These are phyloP conservation scores for Dacryopinax spathularia DNA, from an alignment of 768 basidiomycete genomes.

Conservation along the genomic window DNA sequence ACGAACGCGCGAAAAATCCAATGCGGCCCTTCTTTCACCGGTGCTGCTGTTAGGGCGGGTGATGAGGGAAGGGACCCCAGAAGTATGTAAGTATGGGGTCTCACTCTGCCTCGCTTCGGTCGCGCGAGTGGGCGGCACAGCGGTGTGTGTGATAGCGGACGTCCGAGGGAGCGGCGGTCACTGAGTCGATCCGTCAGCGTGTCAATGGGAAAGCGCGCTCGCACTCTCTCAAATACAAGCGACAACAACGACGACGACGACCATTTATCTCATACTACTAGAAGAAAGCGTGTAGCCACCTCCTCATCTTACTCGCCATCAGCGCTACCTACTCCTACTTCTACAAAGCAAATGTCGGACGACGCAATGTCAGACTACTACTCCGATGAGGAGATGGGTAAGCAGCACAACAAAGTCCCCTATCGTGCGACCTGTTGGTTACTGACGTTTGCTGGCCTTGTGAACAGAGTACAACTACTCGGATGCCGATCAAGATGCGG, in stretches of 20 bases:
- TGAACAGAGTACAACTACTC: not conserved
- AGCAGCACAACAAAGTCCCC: not conserved
- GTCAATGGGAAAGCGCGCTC: slow-evolving; percentile 2
- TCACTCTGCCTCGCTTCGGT: too few species aligned
- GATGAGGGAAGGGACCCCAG: not conserved
- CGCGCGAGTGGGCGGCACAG: too few species aligned
- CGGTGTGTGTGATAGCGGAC: not conserved
- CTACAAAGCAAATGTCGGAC: not conserved
- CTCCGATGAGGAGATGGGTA: slow-evolving; percentile 4
- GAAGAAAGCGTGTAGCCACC: not conserved
- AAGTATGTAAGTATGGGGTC: not conserved
- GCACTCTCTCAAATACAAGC: not conserved
- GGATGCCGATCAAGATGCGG: not conserved
- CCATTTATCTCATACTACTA: too few species aligned
- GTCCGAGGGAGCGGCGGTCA: not conserved
- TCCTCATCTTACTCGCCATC: not conserved
- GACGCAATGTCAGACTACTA: slow-evolving; percentile 1
- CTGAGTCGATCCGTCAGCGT: slow-evolving; percentile 3
- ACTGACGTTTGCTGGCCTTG: not conserved
- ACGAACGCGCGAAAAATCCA: not conserved
- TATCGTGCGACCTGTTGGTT: not conserved
- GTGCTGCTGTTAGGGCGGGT: too few species aligned
- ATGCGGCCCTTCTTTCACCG: not conserved
- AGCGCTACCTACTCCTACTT: not conserved
- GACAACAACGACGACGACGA: not conserved